Evolutionary conservation across 192 early-diverging fungal genomes (phyloP), one percentile per base, ranked within the genome.

Genomic region (Umbelopsis isabellina): DNA sequence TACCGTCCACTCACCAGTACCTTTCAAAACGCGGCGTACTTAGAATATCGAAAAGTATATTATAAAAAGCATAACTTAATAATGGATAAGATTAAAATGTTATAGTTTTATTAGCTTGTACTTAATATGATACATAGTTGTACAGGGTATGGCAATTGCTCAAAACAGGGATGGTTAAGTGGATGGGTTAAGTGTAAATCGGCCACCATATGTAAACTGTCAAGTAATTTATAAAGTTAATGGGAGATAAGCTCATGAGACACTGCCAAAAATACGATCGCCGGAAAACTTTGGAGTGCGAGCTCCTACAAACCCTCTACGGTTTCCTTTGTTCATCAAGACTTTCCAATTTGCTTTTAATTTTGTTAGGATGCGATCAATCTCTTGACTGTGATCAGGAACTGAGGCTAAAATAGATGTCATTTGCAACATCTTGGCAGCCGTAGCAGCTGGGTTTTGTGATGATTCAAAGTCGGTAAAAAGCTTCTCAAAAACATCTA

Each of bases 381-480:
- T 84, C 22, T 79, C 69, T 33, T 71, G 48, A 65, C 86, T 84
- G 23, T 83, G 79, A 10, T 79, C 79, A 4, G 82, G 79, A 18
- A 84, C 79, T 25, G 86, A 85, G 1, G 84, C 83, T n/a, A 91
- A 49, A 22, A 92, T 71, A 20, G 81, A 86, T 1, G 89, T 88
- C 90, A 92, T 92, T 71, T 92, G 90, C 20, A 92, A 66, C 84
- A 92, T 85, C 16, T 87, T 84, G 45, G 88, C 82, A 16, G 88
- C 88, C 12, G 87, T 88, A 16, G 90, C 89, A 20, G 85, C 79
- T 8, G 87, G 82, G 18, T 87, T 87, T 46, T 87, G 84, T 16
- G 84, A 84, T 2, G 85, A 86, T 67, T 88, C 89, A 75, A 90
- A 85, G 52, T 89, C 89, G 45, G 77, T 81, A 49, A 89, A 87